These are phyloP conservation scores for Microbotryomycetes sp. DNA, from an alignment of 1,284 basidiomycete genomes.

Conservation along the genomic window DNA sequence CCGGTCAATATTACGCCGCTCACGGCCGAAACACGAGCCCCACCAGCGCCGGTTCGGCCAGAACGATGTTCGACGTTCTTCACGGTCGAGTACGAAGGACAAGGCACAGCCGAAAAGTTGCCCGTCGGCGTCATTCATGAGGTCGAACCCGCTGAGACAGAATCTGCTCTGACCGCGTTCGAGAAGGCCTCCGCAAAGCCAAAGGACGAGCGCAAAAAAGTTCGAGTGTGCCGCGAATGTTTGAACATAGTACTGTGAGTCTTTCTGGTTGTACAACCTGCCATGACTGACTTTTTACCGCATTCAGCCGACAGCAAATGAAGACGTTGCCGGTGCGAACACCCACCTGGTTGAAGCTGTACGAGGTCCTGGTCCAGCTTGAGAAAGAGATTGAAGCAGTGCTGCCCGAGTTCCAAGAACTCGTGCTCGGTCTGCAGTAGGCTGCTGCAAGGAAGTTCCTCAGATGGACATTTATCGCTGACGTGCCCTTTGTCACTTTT, in stretches of 20 bases:
- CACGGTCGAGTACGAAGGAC: constrained; percentile 31
- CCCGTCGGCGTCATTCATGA: constrained; percentile 24
- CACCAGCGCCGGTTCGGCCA: constrained; percentile 20
- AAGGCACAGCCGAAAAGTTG: constrained; percentile 2
- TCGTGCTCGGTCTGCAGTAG: constrained; percentile 52
- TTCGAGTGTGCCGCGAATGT: constrained; percentile 38
- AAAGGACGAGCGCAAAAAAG: constrained; percentile 31
- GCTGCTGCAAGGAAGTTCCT: background rate
- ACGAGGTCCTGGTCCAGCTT: constrained; percentile 60
- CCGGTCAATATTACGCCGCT: constrained; percentile 41
- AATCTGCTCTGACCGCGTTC: constrained; percentile 6
- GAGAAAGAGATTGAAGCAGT: constrained; percentile 67
- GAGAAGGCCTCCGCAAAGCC: background rate
- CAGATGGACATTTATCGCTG: too few relatives aligned
- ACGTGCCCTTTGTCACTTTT: too few relatives aligned
- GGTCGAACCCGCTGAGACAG: constrained; percentile 23
- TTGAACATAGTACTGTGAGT: constrained; percentile 36
- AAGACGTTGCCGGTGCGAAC: constrained; percentile 20
- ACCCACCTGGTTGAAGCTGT: constrained; percentile 38
- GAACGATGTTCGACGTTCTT: constrained; percentile 40
- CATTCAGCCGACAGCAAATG: constrained; percentile 26
- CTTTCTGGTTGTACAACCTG: background rate
- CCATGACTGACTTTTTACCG: background rate
- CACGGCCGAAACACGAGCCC: background rate
- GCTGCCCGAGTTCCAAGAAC: constrained; percentile 64